These are phyloP conservation scores for Wallacemonas sp. DNA, from an alignment of 208 protist genomes.

Conservation along the genomic window DNA sequence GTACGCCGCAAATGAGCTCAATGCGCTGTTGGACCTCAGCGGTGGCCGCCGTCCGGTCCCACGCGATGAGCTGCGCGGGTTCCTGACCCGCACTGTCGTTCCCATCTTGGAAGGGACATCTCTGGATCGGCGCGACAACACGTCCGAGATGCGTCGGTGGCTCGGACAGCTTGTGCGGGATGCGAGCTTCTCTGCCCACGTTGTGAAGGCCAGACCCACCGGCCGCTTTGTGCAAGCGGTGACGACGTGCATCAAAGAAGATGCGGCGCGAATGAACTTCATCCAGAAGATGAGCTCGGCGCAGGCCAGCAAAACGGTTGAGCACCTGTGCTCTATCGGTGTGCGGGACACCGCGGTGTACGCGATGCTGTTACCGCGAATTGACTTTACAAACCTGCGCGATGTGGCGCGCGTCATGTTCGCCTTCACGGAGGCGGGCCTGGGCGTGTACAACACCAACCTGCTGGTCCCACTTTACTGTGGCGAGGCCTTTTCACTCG, in stretches of 20 bases:
- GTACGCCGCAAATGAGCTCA: slow-evolving; percentile 45
- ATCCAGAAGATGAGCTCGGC: slow-evolving; percentile 70
- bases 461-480: slow-evolving; percentile 79
- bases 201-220: slow-evolving; percentile 50
- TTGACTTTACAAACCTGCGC: slow-evolving; percentile 63
- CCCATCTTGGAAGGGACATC: slow-evolving; percentile 64
- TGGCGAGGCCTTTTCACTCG: slow-evolving; percentile 47
- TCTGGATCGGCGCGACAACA: slow-evolving; percentile 62
- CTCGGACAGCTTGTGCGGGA: slow-evolving; percentile 75
- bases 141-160: slow-evolving; percentile 37
- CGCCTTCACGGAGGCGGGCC: slow-evolving; percentile 47
- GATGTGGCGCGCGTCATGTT: slow-evolving; percentile 77
- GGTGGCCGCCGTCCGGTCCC: slow-evolving; percentile 21
- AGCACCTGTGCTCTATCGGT: slow-evolving; percentile 55
- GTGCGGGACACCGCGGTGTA: slow-evolving; percentile 60
- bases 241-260: slow-evolving; percentile 63
- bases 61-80: slow-evolving; percentile 51
- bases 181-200: slow-evolving; percentile 64
- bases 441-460: slow-evolving; percentile 55
- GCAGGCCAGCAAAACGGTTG: slow-evolving; percentile 79
- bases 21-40: slow-evolving; percentile 53
- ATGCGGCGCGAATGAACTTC: slow-evolving; percentile 72
- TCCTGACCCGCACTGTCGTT: slow-evolving; percentile 59
- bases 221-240: slow-evolving; percentile 55
- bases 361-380: slow-evolving; percentile 42